These are phyloP conservation scores for Galerina marginata DNA, from an alignment of 768 basidiomycete species.

Conservation along the genomic window DNA sequence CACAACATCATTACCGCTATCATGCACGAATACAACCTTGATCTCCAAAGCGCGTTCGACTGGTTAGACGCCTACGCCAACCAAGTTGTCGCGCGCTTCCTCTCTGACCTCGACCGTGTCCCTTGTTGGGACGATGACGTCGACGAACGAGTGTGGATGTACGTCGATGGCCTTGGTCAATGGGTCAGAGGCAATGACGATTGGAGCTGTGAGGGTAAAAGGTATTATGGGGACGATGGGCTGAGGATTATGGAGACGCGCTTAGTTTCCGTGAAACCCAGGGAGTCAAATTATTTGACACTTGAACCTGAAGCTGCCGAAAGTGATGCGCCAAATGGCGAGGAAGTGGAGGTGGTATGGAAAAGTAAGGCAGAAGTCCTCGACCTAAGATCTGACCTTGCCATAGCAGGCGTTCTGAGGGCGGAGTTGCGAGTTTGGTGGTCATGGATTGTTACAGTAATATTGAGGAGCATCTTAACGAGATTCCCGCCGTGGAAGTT, in stretches of 20 bases:
- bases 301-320: background rate
- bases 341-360: background rate
- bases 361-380: background rate
- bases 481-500: conserved; percentile 2
- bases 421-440: conserved; percentile 6
- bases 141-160: conserved; percentile 36
- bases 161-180: conserved; percentile 43
- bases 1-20: conserved; percentile 49
- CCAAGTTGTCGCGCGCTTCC: conserved; percentile 36
- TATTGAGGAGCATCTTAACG: conserved; percentile 1
- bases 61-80: conserved; percentile 40
- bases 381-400: background rate
- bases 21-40: conserved; percentile 39
- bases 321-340: background rate
- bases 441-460: background rate
- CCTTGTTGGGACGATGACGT: conserved; percentile 41
- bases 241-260: conserved; percentile 31
- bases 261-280: conserved; percentile 14
- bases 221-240: conserved; percentile 37
- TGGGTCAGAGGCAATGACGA: conserved; percentile 44
- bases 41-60: conserved; percentile 42
- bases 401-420: background rate
- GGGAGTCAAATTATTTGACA: conserved; percentile 15
- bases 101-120: conserved; percentile 28
- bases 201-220: conserved; percentile 50